Evolutionary conservation across 192 early-diverging fungal species (phyloP).

Genomic region (Umbelopsis sp.): DNA sequence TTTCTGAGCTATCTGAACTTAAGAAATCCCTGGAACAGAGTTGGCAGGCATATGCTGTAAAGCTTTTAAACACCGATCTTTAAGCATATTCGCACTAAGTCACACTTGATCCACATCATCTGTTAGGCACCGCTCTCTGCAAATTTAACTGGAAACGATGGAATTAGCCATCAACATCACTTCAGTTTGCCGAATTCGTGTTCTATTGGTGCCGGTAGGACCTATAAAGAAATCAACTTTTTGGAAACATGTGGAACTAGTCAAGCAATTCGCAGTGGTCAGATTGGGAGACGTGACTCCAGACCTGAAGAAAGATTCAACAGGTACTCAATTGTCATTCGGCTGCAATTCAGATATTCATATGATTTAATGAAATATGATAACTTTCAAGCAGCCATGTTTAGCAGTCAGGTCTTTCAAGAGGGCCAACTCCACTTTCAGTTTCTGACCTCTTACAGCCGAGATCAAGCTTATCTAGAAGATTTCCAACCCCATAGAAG

Average conservation of each 20-base stretch:
- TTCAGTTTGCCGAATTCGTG: slow-evolving; percentile 55
- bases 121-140: neutral
- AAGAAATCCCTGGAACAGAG: too few species aligned
- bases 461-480: slow-evolving; percentile 71
- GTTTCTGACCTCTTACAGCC: slow-evolving; percentile 66
- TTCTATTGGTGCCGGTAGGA: slow-evolving; percentile 73
- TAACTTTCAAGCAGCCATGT: slow-evolving; percentile 42
- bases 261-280: slow-evolving; percentile 67
- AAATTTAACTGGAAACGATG: slow-evolving; percentile 7
- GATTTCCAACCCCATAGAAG: slow-evolving; percentile 76
- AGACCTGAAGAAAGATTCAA: slow-evolving; percentile 49
- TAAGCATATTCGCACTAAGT: neutral
- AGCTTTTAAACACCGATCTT: slow-evolving; percentile 1
- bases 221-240: slow-evolving; percentile 67
- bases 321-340: slow-evolving; percentile 16
- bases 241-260: slow-evolving; percentile 63
- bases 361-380: too few species aligned
- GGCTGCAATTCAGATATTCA: too few species aligned
- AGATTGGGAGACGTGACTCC: slow-evolving; percentile 69
- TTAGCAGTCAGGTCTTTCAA: slow-evolving; percentile 57
- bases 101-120: neutral
- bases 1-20: too few species aligned
- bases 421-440: slow-evolving; percentile 75
- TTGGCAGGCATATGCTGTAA: too few species aligned
- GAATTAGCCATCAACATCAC: slow-evolving; percentile 50